A percentile compares a stretch with the other conserved stretches of the same genome.
Evolutionary conservation across 2,329 filamentous ascomycete species (phyloP).

Genomic region (Diaporthe nobilis): DNA sequence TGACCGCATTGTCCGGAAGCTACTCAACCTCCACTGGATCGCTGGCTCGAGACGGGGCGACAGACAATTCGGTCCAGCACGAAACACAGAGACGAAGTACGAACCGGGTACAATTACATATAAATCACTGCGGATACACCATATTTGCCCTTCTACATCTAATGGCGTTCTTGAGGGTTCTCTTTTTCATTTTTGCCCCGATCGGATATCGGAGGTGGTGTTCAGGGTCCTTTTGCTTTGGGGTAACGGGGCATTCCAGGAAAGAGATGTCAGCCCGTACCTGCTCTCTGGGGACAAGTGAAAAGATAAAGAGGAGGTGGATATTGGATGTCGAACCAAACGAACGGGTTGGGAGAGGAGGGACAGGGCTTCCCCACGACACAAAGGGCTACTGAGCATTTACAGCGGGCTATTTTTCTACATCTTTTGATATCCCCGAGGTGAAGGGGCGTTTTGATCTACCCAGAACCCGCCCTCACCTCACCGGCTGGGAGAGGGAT

Average conservation of each 20-base stretch:
- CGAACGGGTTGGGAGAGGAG: neutral
- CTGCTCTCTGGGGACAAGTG: slow-evolving; percentile 29
- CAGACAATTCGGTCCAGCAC: slow-evolving; percentile 38
- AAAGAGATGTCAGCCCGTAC: slow-evolving; percentile 20
- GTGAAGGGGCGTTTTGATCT: slow-evolving; percentile 25
- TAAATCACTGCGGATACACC: slow-evolving; percentile 25
- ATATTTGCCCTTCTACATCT: slow-evolving; percentile 32
- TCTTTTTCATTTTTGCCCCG: neutral
- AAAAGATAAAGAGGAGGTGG: slow-evolving; percentile 3
- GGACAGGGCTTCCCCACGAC: slow-evolving; percentile 17
- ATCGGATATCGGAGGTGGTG: slow-evolving; percentile 35
- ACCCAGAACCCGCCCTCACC: slow-evolving; percentile 13
- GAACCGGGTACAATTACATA: slow-evolving; percentile 39
- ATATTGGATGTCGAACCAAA: slow-evolving; percentile 18
- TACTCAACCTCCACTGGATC: slow-evolving; percentile 35
- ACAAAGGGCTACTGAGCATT: slow-evolving; percentile 34
- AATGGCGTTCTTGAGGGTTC: slow-evolving; percentile 39
- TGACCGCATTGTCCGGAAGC: slow-evolving; percentile 37
- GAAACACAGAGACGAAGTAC: slow-evolving; percentile 41
- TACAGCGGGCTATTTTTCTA: slow-evolving; percentile 35
- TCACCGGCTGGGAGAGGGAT: slow-evolving; percentile 31
- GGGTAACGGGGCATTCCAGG: slow-evolving; percentile 18
- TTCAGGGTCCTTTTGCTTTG: slow-evolving; percentile 33
- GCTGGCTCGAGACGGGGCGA: slow-evolving; percentile 28
- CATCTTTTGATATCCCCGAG: slow-evolving; percentile 37